Conservation (phyloP, 2,329 filamentous ascomycete genomes). For the Hypoxylon sp. region DNA sequence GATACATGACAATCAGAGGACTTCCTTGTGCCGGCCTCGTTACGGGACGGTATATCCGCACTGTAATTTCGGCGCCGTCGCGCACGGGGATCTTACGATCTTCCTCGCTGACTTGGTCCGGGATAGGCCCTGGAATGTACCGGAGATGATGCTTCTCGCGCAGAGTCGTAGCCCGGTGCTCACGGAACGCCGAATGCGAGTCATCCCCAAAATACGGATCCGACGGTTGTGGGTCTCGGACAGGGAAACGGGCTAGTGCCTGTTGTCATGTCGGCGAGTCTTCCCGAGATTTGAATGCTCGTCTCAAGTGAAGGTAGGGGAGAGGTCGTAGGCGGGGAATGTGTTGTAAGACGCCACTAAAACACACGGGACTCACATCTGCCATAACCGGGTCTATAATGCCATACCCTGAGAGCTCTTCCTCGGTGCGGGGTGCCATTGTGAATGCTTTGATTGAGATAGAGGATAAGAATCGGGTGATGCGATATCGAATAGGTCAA, state of each 20-base stretch:
- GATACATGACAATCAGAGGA: constrained; percentile 55
- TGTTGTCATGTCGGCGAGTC: constrained; percentile 22
- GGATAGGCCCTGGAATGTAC: constrained; percentile 49
- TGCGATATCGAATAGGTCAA: background rate
- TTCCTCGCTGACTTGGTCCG: constrained; percentile 49
- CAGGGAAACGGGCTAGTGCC: constrained; percentile 42
- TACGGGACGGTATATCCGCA: constrained; percentile 54
- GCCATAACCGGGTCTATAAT: constrained; percentile 46
- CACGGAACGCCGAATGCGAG: constrained; percentile 41
- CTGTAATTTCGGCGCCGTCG: constrained; percentile 53
- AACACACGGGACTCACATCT: constrained; percentile 37
- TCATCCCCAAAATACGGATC: constrained; percentile 47
- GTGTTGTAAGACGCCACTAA: background rate
- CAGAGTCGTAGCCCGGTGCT: constrained; percentile 48
- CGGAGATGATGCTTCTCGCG: constrained; percentile 51
- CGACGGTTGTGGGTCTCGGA: constrained; percentile 45
- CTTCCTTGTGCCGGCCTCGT: constrained; percentile 31
- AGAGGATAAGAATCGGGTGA: background rate
- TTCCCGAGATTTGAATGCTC: background rate
- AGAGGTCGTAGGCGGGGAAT: background rate
- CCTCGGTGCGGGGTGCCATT: constrained; percentile 45
- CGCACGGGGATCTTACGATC: constrained; percentile 55
- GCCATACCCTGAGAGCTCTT: constrained; percentile 45
- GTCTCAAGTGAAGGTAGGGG: background rate
- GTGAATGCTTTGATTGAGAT: background rate